phyloP scores from a whole-genome alignment of 2,329 filamentous ascomycete genomes.

The Scytalidium sp. region DNA sequence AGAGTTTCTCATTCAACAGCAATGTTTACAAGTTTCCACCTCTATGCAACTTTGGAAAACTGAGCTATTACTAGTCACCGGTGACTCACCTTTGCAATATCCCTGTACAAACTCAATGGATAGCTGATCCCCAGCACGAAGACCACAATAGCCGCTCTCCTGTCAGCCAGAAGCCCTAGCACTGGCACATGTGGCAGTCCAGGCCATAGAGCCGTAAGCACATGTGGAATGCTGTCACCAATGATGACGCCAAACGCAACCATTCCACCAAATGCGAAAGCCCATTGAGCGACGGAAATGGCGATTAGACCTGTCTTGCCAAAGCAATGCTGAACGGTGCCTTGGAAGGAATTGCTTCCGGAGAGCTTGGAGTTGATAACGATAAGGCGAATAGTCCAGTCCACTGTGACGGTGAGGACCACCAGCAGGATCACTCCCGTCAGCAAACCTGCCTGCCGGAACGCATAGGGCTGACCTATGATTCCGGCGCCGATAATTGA shows the following conservation, averaged over 20 bases:
- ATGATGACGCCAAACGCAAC: conserved; percentile 97
- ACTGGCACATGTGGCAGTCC: conserved; percentile 69
- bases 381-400: conserved; percentile 97
- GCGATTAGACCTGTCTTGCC: conserved; percentile 83
- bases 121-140: conserved; percentile 85
- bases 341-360: conserved; percentile 90
- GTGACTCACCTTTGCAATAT: conserved; percentile 82
- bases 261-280: conserved; percentile 98
- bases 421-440: conserved; percentile 78
- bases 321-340: conserved; percentile 94
- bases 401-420: conserved; percentile 76
- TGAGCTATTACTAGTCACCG: background rate
- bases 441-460: conserved; percentile 83
- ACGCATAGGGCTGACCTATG: conserved; percentile 90
- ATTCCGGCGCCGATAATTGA: conserved; percentile 84
- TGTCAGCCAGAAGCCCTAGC: conserved; percentile 76
- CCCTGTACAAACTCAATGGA: conserved; percentile 87
- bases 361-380: conserved; percentile 97
- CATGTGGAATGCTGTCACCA: conserved; percentile 92
- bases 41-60: background rate
- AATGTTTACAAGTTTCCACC: too few relatives aligned
- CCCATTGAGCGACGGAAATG: conserved; percentile 89
- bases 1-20: background rate
- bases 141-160: conserved; percentile 81
- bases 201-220: conserved; percentile 80